Base-by-base conservation (phyloP, 495 filamentous ascomycete genomes). In the Penicillium pancosmium region DNA sequence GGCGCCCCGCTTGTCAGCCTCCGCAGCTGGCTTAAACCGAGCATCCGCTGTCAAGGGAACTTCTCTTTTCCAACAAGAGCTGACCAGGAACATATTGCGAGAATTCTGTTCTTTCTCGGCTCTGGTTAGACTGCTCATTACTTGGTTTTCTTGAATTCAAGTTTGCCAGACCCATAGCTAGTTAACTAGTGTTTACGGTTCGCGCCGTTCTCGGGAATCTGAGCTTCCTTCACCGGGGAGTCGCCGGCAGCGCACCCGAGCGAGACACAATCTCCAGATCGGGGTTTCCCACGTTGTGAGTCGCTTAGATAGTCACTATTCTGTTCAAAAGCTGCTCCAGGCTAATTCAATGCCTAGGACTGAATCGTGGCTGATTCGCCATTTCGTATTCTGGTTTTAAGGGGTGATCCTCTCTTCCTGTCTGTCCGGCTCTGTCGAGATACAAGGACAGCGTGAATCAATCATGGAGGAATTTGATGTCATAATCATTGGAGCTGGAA, bases 391-490 rank as follows among this genome's bases (percentile, higher is more conserved):
- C 15, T n/a, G 36, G 36, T 12, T 40, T 12, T 0, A 40, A 40
- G 36, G 9, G 36, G 15, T 15, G 15, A 6, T 8, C 5, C 1
- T 46, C 16, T 19, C 5, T 23, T 21, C 18, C 16, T 18, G 5
- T 10, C 4, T 46, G 15, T 3, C 43, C 16, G 4, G 43, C 16
- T 10, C 9, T n/a, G 9, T 46, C 16, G 9, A 48, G 15, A 9
- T 12, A 15, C 41, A 48, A 48, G 19, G 7, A 18, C 46, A 48
- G 19, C 46, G 13, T 27, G n/a, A 44, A 19, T 10, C n/a, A 19
- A 15, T 15, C 21, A 48, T 48, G 46, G 46, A 48, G 15, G 46
- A 48, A 23, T 13, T 31, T 12, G 46, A 48, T 48, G 52, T 43
- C 23, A 8, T 41, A 5, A 38, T 38, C 15, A 25, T 41, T 54